These are phyloP conservation scores for Cercospora janseana DNA, from an alignment of 2,329 filamentous ascomycete genomes.

Conservation along the genomic window DNA sequence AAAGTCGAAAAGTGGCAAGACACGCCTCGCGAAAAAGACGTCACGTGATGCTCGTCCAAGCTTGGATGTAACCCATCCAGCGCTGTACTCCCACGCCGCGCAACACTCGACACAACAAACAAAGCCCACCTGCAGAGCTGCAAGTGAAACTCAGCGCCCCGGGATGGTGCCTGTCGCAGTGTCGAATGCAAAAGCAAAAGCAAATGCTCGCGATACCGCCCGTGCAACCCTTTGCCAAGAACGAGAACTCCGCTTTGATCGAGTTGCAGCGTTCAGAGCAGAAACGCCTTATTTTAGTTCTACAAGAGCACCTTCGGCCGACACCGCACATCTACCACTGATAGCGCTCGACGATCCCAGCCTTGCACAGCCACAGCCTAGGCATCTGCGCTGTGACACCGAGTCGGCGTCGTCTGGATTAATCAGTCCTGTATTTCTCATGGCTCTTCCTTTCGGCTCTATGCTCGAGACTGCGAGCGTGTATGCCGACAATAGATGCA, in stretches of 20 bases:
- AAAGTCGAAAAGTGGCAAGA: conserved; percentile 1
- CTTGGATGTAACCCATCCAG: conserved; percentile 19
- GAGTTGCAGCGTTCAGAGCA: neutral
- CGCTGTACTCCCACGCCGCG: conserved; percentile 11
- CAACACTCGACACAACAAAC: neutral
- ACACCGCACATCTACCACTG: conserved; percentile 10
- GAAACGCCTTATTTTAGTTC: neutral
- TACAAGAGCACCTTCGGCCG: neutral
- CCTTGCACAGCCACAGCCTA: conserved; percentile 3
- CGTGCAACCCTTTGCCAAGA: neutral
- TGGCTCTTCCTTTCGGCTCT: conserved; percentile 16
- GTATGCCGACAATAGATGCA: conserved; percentile 9
- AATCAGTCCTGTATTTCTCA: conserved; percentile 15
- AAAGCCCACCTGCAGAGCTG: neutral
- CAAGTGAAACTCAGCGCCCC: neutral
- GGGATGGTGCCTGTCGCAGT: no score
- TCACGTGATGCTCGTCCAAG: conserved; percentile 16
- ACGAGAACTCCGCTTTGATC: no score
- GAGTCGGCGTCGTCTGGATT: conserved; percentile 5
- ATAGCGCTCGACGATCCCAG: neutral
- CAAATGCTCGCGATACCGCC: neutral
- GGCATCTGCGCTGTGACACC: conserved; percentile 3
- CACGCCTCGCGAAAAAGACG: neutral
- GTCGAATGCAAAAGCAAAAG: neutral
- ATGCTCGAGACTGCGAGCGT: conserved; percentile 15